phyloP scores from a whole-genome alignment of 768 basidiomycete genomes.

The Pseudohyphozyma bogoriensis region DNA sequence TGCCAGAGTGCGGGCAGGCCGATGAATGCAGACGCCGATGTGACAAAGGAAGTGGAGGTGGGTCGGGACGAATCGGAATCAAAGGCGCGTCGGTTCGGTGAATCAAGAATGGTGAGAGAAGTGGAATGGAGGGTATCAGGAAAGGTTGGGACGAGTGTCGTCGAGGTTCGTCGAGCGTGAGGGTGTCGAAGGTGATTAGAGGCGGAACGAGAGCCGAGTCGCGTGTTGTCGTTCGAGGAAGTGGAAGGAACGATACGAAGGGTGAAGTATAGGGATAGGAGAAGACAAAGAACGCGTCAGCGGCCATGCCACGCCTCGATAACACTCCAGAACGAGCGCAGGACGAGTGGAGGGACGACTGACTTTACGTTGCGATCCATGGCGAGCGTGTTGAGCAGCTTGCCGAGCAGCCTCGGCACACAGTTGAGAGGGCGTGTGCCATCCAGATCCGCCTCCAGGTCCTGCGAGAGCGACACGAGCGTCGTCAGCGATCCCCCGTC shows the following conservation, averaged over 20 bases:
- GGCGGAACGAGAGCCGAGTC: not conserved
- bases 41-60: too few species aligned
- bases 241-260: not conserved
- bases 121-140: too few species aligned
- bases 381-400: slow-evolving; percentile 25
- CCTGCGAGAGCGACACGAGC: not conserved
- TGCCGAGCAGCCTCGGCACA: slow-evolving; percentile 21
- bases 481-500: not conserved
- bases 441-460: slow-evolving; percentile 20
- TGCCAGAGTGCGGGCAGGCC: too few species aligned
- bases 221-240: too few species aligned
- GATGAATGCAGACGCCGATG: too few species aligned
- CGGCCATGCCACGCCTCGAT: not conserved
- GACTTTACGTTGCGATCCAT: slow-evolving; percentile 30
- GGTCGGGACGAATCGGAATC: too few species aligned
- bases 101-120: too few species aligned
- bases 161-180: too few species aligned
- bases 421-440: not conserved
- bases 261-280: too few species aligned
- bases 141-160: too few species aligned
- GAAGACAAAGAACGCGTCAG: too few species aligned
- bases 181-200: not conserved
- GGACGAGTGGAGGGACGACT: not conserved
- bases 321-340: not conserved
- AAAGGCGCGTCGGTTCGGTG: too few species aligned